Base-by-base conservation (phyloP, 176 grass and related monocot species). In the Metroxylon sagu region DNA sequence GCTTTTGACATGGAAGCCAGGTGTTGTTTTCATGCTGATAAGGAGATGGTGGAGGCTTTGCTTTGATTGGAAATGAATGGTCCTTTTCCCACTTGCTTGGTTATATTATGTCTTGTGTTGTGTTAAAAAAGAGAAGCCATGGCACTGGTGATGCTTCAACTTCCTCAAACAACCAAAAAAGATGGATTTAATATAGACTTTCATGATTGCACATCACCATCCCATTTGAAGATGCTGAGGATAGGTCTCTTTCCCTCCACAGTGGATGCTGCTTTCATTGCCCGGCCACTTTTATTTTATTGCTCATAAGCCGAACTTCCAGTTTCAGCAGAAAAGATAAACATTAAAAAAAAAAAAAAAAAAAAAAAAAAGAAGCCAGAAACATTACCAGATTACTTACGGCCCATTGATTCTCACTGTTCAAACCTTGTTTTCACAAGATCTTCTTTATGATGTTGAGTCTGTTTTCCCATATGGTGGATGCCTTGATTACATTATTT, bases 141-240 rank as follows among this genome's bases (percentile, higher is more conserved):
- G 71, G 25, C 59, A 70, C 64, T 53, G 54, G 23, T 74, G 77
- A 66, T 71, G 71, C 56, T 56, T 72, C 66, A 29, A 57, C 63
- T 67, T 75, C 63, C 68, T 74, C 64, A 90, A 63, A 10, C 62
- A 56, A 79, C 56, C 57, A 65, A 75, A 81, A 53, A 17, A 70
- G 69, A 55, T 49, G 52, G 48, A 71, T 49, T 71, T 39, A 18
- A 59, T 66, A 66, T 55, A 29, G 7, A n/a, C 67, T 58, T 48
- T 48, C 43, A 68, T 68, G 66, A 30, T 51, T 19, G 52, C 39
- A 52, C 26, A 4, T 31, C 5, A 4, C 7, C 16, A 63, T 72
- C 16, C 61, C 60, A 52, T 69, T 67, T 81, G 64, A 74, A 78
- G 66, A 82, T 86, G 80, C 83, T 82, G 77, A 77, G 78, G 80